Evolutionary conservation across 2,329 filamentous ascomycete species (phyloP).

Genomic region (Penicillium frequentans): DNA sequence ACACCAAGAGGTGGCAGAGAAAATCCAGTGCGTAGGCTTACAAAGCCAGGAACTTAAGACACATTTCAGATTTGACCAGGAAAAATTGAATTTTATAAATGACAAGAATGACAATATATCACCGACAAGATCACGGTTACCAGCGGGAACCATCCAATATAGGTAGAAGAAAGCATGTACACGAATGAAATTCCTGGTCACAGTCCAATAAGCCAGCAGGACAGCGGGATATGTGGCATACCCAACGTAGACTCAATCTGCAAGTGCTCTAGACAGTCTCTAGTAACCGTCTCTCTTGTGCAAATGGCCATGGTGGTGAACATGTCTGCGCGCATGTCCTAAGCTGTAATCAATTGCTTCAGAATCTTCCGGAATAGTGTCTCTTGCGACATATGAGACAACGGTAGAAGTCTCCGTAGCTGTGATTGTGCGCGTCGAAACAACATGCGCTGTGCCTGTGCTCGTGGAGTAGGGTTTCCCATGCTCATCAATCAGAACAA

Average conservation of each 20-base stretch:
- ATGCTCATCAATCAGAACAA: constrained; percentile 27
- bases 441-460: constrained; percentile 21
- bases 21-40: no score
- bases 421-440: constrained; percentile 27
- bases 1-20: no score
- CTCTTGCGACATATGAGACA: constrained; percentile 21
- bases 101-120: background rate
- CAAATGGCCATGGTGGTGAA: constrained; percentile 20
- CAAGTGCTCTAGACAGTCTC: background rate
- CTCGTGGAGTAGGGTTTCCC: constrained; percentile 26
- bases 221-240: constrained; percentile 7
- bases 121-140: background rate
- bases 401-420: constrained; percentile 25
- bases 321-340: constrained; percentile 25
- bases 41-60: no score
- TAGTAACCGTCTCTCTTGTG: constrained; percentile 3
- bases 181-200: constrained; percentile 11
- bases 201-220: constrained; percentile 6
- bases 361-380: constrained; percentile 16
- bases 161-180: constrained; percentile 13
- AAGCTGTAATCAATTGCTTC: constrained; percentile 22
- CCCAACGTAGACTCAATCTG: constrained; percentile 7
- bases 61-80: background rate
- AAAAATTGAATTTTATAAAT: background rate
- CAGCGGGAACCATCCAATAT: background rate